These are phyloP conservation scores for Plasmodium coatneyi DNA, from an alignment of 169 alveolate genomes.

Conservation along the genomic window DNA sequence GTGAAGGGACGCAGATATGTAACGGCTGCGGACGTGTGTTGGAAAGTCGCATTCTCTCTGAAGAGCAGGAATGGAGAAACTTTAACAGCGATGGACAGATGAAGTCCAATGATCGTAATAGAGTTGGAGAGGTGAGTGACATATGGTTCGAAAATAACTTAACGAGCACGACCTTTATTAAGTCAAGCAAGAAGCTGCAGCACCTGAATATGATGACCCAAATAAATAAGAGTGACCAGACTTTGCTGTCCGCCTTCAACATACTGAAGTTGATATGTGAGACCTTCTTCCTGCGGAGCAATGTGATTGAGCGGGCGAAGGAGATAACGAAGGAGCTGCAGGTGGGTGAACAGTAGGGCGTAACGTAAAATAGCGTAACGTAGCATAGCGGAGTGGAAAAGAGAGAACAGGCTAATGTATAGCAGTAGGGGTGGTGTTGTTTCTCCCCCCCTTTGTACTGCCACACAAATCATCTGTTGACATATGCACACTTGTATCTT, in stretches of 20 bases:
- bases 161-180: constrained; percentile 89
- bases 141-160: constrained; percentile 89
- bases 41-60: constrained; percentile 87
- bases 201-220: constrained; percentile 83
- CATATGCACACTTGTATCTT: no score
- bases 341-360: no score
- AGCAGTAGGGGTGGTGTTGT: no score
- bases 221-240: constrained; percentile 81
- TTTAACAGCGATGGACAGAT: constrained; percentile 84
- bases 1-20: constrained; percentile 91
- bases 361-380: no score
- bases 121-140: constrained; percentile 92
- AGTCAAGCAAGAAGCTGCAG: constrained; percentile 86
- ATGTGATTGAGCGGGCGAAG: constrained; percentile 88
- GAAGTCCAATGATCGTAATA: constrained; percentile 84
- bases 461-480: no score
- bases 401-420: no score
- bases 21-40: constrained; percentile 89
- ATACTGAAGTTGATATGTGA: constrained; percentile 86
- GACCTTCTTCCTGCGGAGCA: constrained; percentile 84
- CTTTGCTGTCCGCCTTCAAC: constrained; percentile 84
- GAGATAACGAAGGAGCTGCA: constrained; percentile 87
- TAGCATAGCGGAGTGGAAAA: no score
- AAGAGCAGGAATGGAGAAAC: constrained; percentile 93
- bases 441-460: no score